Percentiles rank a stretch among this genome's conserved stretches.
Evolutionary conservation across 2,329 filamentous ascomycete genomes (phyloP).

Genomic region (Gliomastix tumulicola): DNA sequence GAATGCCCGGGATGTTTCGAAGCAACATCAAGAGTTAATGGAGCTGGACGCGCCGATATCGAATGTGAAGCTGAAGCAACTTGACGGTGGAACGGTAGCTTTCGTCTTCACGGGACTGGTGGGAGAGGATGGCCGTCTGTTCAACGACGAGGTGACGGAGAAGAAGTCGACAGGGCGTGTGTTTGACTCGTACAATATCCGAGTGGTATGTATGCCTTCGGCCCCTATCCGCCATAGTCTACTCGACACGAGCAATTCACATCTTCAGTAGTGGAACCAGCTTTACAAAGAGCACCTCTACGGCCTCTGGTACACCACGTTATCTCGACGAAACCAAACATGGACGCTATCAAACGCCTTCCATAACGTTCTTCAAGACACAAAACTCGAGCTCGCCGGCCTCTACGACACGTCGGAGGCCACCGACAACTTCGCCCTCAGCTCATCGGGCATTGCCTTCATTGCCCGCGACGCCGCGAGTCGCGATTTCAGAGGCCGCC

Average conservation of each 20-base stretch:
- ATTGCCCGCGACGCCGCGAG: conserved; percentile 12
- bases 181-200: conserved; percentile 23
- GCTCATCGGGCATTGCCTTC: conserved; percentile 24
- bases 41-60: conserved; percentile 23
- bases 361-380: conserved; percentile 21
- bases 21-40: too few species aligned
- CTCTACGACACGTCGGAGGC: conserved; percentile 15
- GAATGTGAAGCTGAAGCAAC: conserved; percentile 21
- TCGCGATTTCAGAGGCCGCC: conserved; percentile 4
- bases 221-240: too few species aligned
- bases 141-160: conserved; percentile 18
- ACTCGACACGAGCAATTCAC: too few species aligned
- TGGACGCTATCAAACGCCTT: too few species aligned
- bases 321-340: too few species aligned
- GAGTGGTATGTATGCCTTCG: conserved; percentile 17
- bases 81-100: conserved; percentile 23
- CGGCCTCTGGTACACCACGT: conserved; percentile 30
- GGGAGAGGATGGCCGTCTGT: conserved; percentile 19
- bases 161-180: conserved; percentile 19
- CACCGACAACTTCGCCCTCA: conserved; percentile 21
- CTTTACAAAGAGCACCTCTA: conserved; percentile 20
- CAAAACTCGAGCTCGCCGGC: conserved; percentile 20
- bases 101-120: conserved; percentile 26
- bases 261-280: conserved; percentile 18
- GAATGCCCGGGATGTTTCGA: conserved; percentile 14